These are phyloP conservation scores for Paxillus rubicundulus DNA, from an alignment of 768 basidiomycete species.

Conservation along the genomic window DNA sequence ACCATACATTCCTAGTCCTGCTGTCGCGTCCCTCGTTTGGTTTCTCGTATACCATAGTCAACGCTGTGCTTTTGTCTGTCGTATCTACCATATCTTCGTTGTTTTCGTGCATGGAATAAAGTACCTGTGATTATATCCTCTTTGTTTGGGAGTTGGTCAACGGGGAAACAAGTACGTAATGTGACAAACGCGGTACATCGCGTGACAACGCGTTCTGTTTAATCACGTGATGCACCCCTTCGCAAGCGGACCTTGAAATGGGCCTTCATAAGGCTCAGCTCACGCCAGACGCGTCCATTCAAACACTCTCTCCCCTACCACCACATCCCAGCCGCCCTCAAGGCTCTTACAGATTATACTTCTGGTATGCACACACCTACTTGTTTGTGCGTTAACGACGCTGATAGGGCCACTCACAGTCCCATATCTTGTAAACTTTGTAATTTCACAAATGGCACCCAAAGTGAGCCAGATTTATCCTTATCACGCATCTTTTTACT, in stretches of 20 bases:
- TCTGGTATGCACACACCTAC: constrained; percentile 20
- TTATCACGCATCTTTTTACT: constrained; percentile 11
- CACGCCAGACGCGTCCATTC: constrained; percentile 26
- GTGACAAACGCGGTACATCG: constrained; percentile 19
- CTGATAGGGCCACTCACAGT: constrained; percentile 20
- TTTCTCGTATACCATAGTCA: background rate
- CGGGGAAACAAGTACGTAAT: constrained; percentile 1
- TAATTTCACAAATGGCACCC: constrained; percentile 35
- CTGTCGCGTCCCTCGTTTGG: background rate
- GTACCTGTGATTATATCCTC: no score
- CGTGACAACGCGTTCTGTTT: constrained; percentile 38
- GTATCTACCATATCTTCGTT: background rate
- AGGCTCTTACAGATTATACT: constrained; percentile 18
- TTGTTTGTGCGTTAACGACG: constrained; percentile 3
- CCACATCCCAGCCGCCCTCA: constrained; percentile 20
- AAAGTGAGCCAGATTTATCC: constrained; percentile 27
- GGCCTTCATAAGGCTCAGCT: constrained; percentile 34
- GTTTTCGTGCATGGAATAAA: no score
- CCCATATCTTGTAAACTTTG: constrained; percentile 31
- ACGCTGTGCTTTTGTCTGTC: background rate
- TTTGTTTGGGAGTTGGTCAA: no score
- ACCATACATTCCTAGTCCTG: background rate
- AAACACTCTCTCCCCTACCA: constrained; percentile 30
- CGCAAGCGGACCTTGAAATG: constrained; percentile 35
- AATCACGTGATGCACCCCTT: constrained; percentile 30